These are phyloP conservation scores for Osmanthus fragrans DNA, from an alignment of 257 asterid genomes.

Conservation along the genomic window DNA sequence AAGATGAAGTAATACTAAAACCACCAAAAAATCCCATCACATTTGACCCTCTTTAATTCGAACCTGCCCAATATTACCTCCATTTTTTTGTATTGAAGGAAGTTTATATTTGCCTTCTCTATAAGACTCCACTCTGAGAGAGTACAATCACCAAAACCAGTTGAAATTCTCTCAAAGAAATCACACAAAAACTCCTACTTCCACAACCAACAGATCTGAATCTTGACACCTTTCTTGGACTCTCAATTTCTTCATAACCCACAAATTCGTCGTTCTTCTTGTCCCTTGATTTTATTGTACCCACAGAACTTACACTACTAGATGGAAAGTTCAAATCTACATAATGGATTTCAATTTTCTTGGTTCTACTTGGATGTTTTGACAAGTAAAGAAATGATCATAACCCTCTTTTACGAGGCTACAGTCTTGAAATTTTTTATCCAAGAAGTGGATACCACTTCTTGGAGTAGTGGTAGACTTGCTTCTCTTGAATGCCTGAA, in stretches of 20 bases:
- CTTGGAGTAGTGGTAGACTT: slow-evolving; percentile 63
- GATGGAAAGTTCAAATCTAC: slow-evolving; percentile 51
- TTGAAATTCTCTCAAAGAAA: slow-evolving; percentile 89
- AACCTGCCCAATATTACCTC: slow-evolving; percentile 50
- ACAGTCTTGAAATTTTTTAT: slow-evolving; percentile 40
- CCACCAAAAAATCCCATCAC: slow-evolving; percentile 89
- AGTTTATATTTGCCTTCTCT: slow-evolving; percentile 84
- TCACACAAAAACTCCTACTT: slow-evolving; percentile 91
- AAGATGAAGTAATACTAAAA: slow-evolving; percentile 70
- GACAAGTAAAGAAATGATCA: slow-evolving; percentile 78
- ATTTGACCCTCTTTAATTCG: slow-evolving; percentile 72
- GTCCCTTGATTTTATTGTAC: slow-evolving; percentile 26
- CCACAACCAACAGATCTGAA: slow-evolving; percentile 98
- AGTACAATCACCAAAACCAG: slow-evolving; percentile 95
- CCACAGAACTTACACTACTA: slow-evolving; percentile 19
- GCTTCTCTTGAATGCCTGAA: slow-evolving; percentile 52
- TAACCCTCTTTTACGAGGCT: slow-evolving; percentile 56
- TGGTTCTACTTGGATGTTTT: slow-evolving; percentile 27
- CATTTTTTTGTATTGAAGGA: slow-evolving; percentile 35
- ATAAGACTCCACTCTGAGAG: slow-evolving; percentile 87
- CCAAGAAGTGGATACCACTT: slow-evolving; percentile 49
- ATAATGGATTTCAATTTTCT: slow-evolving; percentile 33
- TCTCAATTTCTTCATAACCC: slow-evolving; percentile 51
- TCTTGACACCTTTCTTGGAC: slow-evolving; percentile 79
- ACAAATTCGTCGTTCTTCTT: slow-evolving; percentile 44